Evolutionary conservation across 2,329 filamentous ascomycete species (phyloP), one percentile per base, ranked within the genome.

Genomic region (Sphaerostilbella broomeana): DNA sequence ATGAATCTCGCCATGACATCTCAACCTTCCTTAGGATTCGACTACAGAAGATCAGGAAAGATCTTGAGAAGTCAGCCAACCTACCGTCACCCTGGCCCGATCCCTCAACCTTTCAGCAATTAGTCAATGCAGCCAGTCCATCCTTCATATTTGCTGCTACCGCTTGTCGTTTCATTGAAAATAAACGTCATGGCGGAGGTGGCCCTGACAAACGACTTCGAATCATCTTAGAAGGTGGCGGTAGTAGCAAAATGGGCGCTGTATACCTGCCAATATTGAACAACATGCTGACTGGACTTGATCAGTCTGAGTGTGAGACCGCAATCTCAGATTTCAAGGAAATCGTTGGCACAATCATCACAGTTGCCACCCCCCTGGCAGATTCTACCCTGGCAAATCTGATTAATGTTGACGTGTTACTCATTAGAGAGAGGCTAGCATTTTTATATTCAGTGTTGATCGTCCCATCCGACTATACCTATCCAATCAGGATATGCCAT

Each of bases 391-490:
- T 66, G 0, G 40, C 51, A 1, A 11, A 20, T 6, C 49, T 65
- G 6, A 49, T 63, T 10, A 32, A 31, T 1, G 38, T 56, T 12
- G 2, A 25, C 4, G 17, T 32, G 18, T n/a, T 25, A 3, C 39
- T 5, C 4, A 38, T 64, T 6, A 25, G 44, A 5, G 6, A 30
- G 4, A 47, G 35, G 12, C 38, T 62, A n/a, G 39, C 52, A 6
- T 16, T 40, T 4, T 56, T 66, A 6, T 54, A 63, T 44, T 60
- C 62, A 0, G 54, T 65, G 5, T 35, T 68, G 0, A 44, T 48
- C 18, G 42, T 65, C 2, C 58, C 61, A 2, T 21, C 37, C 3
- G 17, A 45, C 5, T 2, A 38, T 7, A 32, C 44, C 0, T 10
- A 19, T 4, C 56, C 59, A 0, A 33, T 65, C 4, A 51, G 48